These are phyloP conservation scores for Carallia brachiata DNA, from an alignment of 345 rosid species.

Conservation along the genomic window DNA sequence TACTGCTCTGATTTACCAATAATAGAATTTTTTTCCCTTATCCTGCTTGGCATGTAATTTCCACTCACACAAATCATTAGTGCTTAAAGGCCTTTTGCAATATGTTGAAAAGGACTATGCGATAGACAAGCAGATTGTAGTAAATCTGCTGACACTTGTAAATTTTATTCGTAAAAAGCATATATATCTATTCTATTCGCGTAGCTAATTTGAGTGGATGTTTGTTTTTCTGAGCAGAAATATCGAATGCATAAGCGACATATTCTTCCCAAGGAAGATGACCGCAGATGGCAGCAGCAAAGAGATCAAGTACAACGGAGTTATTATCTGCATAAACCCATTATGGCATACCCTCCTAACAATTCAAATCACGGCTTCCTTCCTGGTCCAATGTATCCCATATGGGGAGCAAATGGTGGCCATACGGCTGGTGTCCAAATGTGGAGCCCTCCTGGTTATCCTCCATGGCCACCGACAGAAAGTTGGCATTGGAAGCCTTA, in stretches of 20 bases:
- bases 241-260: constrained; percentile 77
- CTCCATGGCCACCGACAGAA: constrained; percentile 49
- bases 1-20: background rate
- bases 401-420: constrained; percentile 60
- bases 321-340: constrained; percentile 60
- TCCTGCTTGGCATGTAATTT: too few species aligned
- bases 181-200: background rate
- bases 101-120: too few species aligned
- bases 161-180: background rate
- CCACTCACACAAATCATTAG: too few species aligned
- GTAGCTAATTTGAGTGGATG: constrained; percentile 3
- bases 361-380: constrained; percentile 36
- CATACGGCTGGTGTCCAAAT: constrained; percentile 44
- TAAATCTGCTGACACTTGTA: too few species aligned
- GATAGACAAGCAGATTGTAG: background rate
- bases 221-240: constrained; percentile 52
- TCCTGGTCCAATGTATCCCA: constrained; percentile 41
- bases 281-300: constrained; percentile 60
- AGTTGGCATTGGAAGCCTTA: constrained; percentile 78
- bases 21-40: too few species aligned
- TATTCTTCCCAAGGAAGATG: constrained; percentile 79
- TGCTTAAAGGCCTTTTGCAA: too few species aligned
- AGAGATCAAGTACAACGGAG: constrained; percentile 52
- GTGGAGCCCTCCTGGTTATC: constrained; percentile 62
- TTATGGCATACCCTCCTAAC: constrained; percentile 78